phyloP scores from a whole-genome alignment of 1,139 yeast species.

The Blastobotrys serpentis region DNA sequence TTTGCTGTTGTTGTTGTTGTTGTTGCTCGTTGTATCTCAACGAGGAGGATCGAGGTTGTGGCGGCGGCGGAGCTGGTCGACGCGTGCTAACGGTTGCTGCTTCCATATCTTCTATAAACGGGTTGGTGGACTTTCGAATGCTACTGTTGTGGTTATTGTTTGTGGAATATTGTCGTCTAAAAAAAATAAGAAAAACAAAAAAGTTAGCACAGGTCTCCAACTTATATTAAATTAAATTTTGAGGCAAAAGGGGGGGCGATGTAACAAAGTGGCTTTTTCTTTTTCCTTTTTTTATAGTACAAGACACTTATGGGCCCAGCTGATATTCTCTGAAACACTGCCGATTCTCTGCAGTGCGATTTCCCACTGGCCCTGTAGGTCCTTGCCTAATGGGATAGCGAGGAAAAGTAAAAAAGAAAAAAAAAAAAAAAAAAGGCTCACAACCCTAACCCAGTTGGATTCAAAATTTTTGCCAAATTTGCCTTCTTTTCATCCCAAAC shows the following conservation, averaged over 20 bases:
- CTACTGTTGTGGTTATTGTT: constrained; percentile 16
- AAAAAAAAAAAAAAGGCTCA: background rate
- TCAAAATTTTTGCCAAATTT: too few species aligned
- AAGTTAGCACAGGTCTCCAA: too few species aligned
- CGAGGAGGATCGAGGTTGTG: constrained; percentile 10
- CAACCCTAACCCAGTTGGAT: too few species aligned
- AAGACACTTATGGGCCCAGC: too few species aligned
- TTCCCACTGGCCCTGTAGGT: constrained; percentile 3
- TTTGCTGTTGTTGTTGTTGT: constrained; percentile 10
- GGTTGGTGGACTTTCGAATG: constrained; percentile 32
- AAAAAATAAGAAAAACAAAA: constrained; percentile 5
- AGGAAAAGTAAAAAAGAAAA: background rate
- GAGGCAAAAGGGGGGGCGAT: background rate
- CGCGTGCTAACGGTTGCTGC: constrained; percentile 11
- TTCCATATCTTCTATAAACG: constrained; percentile 33
- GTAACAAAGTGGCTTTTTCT: too few species aligned
- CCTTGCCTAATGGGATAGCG: background rate
- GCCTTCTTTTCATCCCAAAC: too few species aligned
- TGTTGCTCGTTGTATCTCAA: constrained; percentile 10
- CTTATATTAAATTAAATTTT: too few species aligned
- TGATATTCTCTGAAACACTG: constrained; percentile 9
- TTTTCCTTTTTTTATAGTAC: too few species aligned
- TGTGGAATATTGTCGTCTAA: constrained; percentile 24
- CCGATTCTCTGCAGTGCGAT: background rate
- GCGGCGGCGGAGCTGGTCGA: constrained; percentile 19